Conservation (phyloP, 331 rosid genomes). For the Pyracantha coccinea region DNA sequence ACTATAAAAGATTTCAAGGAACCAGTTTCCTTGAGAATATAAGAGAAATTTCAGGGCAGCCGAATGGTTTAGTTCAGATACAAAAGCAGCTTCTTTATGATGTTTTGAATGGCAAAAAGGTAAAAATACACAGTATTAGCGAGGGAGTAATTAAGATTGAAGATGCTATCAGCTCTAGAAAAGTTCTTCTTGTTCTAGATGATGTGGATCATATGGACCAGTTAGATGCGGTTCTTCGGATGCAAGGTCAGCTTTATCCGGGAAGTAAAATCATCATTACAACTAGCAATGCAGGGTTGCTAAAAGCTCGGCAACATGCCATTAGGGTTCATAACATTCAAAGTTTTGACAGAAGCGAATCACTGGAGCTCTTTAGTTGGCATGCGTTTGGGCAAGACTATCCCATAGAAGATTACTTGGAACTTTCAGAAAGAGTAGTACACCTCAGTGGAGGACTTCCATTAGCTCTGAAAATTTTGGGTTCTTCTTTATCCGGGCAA, state of each 20-base stretch:
- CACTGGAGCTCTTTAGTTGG: conserved; percentile 4
- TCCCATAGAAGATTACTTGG: background rate
- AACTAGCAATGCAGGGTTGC: background rate
- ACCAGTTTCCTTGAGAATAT: conserved; percentile 5
- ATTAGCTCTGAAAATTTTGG: background rate
- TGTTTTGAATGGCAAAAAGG: background rate
- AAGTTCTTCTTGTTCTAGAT: background rate
- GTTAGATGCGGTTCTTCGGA: background rate
- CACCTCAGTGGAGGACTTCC: background rate
- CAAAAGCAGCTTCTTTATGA: background rate
- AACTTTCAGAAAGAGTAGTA: background rate
- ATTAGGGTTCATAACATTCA: background rate
- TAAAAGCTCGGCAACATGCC: background rate
- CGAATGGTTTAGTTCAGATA: background rate
- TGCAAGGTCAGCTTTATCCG: background rate
- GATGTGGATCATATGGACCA: conserved; percentile 5
- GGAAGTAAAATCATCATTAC: conserved; percentile 2
- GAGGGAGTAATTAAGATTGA: background rate
- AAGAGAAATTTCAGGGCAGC: background rate
- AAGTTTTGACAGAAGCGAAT: background rate
- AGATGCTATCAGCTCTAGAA: background rate
- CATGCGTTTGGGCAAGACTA: conserved; percentile 1
- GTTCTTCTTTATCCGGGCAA: background rate
- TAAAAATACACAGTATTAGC: background rate
- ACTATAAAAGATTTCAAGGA: background rate